Evolutionary conservation across 2,329 filamentous ascomycete species (phyloP).

Genomic region (Aspergillus fumigatus): DNA sequence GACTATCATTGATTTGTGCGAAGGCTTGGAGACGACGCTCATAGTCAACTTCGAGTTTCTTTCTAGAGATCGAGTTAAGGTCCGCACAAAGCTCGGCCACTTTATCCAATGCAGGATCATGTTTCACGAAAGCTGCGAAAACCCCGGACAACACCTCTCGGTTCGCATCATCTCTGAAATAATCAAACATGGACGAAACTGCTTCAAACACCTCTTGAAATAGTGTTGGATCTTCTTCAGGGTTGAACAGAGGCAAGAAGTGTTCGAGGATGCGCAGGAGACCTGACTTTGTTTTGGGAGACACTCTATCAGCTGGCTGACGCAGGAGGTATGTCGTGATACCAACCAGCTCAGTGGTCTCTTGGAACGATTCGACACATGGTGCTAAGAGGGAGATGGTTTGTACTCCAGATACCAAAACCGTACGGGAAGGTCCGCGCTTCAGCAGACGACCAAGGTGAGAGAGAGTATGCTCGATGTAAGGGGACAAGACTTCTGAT

Average conservation of each 20-base stretch:
- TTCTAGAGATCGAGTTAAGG: conserved; percentile 72
- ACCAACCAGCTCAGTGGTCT: conserved; percentile 72
- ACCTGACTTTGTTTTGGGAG: conserved; percentile 74
- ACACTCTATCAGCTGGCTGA: conserved; percentile 79
- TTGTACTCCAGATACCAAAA: conserved; percentile 74
- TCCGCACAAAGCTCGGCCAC: conserved; percentile 68
- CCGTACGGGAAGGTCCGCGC: conserved; percentile 61
- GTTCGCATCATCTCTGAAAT: conserved; percentile 78
- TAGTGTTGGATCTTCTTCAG: conserved; percentile 54
- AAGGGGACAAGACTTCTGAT: conserved; percentile 43
- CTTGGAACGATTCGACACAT: conserved; percentile 57
- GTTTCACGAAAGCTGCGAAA: conserved; percentile 63
- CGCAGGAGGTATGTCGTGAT: conserved; percentile 77
- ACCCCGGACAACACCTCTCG: conserved; percentile 70
- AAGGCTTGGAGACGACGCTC: conserved; percentile 76
- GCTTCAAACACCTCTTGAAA: conserved; percentile 66
- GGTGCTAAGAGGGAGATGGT: conserved; percentile 72
- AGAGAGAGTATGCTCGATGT: conserved; percentile 62
- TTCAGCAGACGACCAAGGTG: conserved; percentile 51
- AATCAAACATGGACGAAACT: conserved; percentile 77
- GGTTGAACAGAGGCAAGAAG: conserved; percentile 65
- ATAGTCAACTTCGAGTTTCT: conserved; percentile 79
- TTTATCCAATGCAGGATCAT: conserved; percentile 56
- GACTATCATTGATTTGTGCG: conserved; percentile 61
- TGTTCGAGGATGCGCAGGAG: conserved; percentile 75